These are phyloP conservation scores for Trypanosoma scelopori DNA, from an alignment of 208 protist genomes.

Conservation along the genomic window DNA sequence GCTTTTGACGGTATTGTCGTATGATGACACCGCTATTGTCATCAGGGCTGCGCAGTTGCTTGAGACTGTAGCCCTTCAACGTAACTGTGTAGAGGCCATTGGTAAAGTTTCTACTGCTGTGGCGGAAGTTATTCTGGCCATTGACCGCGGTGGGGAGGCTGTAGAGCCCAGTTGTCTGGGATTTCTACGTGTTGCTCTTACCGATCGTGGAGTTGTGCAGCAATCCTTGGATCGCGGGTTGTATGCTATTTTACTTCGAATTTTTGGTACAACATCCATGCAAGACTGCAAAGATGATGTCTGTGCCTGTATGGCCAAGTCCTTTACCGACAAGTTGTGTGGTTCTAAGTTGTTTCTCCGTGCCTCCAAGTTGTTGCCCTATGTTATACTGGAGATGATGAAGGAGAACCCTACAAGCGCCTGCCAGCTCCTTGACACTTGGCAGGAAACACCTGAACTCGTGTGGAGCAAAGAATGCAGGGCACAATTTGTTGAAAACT, in stretches of 20 bases:
- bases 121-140: constrained; percentile 22
- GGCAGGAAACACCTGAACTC: constrained; percentile 92
- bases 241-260: constrained; percentile 67
- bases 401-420: constrained; percentile 75
- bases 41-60: constrained; percentile 32
- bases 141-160: constrained; percentile 23
- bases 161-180: constrained; percentile 29
- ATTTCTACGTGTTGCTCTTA: constrained; percentile 42
- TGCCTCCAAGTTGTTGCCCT: constrained; percentile 76
- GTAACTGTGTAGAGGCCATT: constrained; percentile 44
- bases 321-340: constrained; percentile 81
- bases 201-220: constrained; percentile 51
- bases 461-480: constrained; percentile 87
- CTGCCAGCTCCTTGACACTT: constrained; percentile 83
- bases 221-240: constrained; percentile 73
- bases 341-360: constrained; percentile 81
- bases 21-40: constrained; percentile 26
- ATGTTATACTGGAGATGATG: constrained; percentile 91
- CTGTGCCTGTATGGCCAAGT: constrained; percentile 57
- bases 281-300: constrained; percentile 46
- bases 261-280: constrained; percentile 52
- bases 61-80: constrained; percentile 28
- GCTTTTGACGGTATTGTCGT: constrained; percentile 37
- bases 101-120: constrained; percentile 18
- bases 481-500: constrained; percentile 40